Base-by-base conservation (phyloP, 495 filamentous ascomycete genomes). In the Aspergillus nanangensis region DNA sequence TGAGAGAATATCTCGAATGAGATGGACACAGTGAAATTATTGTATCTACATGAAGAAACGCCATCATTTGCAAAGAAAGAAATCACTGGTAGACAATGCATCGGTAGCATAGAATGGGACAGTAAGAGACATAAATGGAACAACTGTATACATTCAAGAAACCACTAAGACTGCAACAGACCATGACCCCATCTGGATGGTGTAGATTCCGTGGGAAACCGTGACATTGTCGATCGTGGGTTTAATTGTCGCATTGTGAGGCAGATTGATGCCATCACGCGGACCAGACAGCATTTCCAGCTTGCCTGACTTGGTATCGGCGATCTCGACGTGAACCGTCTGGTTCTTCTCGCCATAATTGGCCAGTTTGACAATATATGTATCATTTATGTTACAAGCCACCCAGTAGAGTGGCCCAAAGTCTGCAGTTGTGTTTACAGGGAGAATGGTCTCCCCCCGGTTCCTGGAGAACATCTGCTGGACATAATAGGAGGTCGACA, bases 351-450 rank as follows among this genome's bases (percentile, higher is more conserved):
- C 19, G 8, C 61, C 60, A 42, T 53, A 69, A 44, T 60, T 66
- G 21, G 59, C 69, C 43, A 55, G 43, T 53, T 71, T 70, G 19
- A 73, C 35, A 23, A 55, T 56, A 23, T 66, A 59, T 7, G 59
- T 58, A 3, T 53, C 53, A 1, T 63, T 55, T 17, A 55, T 65
- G 14, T 57, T 62, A 8, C 74, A 67, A 5, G 79, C 79, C 3
- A 79, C 81, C 58, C 76, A 85, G 61, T 79, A 87, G 0, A 79
- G 53, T 0, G 82, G 82, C 5, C 71, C 69, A 57, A 81, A 69
- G 3, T 52, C 55, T 0, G 62, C 52, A 1, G 59, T 60, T 11
- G 66, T 63, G 2, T 71, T 51, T 1, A 72, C 65, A 2, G 67
- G 79, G 3, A 84, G 68, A 3, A 75, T 79, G 8, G 75, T 68